Percentiles rank a stretch among this genome's conserved stretches.
phyloP scores from a whole-genome alignment of 768 basidiomycete species.

The Pisolithus marmoratus region DNA sequence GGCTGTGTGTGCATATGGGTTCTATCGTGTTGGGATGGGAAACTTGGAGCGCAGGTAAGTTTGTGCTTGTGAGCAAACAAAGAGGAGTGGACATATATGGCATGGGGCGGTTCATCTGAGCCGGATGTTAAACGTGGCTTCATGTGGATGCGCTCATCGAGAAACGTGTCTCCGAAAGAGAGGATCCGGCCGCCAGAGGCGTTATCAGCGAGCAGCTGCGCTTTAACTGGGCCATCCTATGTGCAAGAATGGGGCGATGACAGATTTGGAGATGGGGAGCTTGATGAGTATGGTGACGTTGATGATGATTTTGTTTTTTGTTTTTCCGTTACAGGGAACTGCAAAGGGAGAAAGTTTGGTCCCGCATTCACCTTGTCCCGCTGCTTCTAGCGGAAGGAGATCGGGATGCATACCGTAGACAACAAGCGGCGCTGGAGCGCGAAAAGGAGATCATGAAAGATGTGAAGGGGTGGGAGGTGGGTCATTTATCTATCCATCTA shows the following conservation, averaged over 20 bases:
- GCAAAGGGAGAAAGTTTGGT: conserved; percentile 90
- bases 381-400: conserved; percentile 90
- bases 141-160: conserved; percentile 49
- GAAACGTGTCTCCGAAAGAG: conserved; percentile 55
- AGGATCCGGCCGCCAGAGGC: conserved; percentile 34
- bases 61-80: conserved; percentile 16
- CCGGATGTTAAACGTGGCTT: conserved; percentile 64
- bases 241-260: conserved; percentile 34
- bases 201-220: conserved; percentile 38
- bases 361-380: conserved; percentile 90
- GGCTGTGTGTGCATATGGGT: conserved; percentile 83
- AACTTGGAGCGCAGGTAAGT: conserved; percentile 91
- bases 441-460: conserved; percentile 95
- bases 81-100: conserved; percentile 13
- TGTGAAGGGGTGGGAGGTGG: conserved; percentile 89
- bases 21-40: conserved; percentile 86
- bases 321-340: conserved; percentile 67
- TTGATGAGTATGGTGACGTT: neutral
- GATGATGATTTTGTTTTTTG: conserved; percentile 3
- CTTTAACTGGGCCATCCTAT: conserved; percentile 33
- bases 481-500: conserved; percentile 29
- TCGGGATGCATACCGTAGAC: conserved; percentile 78
- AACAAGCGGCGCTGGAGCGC: conserved; percentile 67
- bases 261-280: conserved; percentile 33
- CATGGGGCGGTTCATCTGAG: conserved; percentile 33